Percentiles rank a stretch among this genome's conserved stretches.
Evolutionary conservation across 345 rosid genomes (phyloP).

Genomic region (Viola odorata): DNA sequence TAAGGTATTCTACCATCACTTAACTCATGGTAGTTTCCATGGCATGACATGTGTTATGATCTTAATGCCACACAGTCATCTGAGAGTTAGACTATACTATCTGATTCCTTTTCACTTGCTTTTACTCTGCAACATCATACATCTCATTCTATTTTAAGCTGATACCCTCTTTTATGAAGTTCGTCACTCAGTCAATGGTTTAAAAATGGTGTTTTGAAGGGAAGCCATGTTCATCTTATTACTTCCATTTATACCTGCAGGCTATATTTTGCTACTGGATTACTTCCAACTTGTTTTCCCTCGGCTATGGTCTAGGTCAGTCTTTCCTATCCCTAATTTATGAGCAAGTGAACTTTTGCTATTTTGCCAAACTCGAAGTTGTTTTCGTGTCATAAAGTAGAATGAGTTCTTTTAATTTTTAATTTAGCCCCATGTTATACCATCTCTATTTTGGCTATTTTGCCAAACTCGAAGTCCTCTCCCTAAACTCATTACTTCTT

Average conservation of each 20-base stretch:
- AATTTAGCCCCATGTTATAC: too few species aligned
- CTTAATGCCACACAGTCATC: too few species aligned
- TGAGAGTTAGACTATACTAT: background rate
- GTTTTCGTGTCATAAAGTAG: too few species aligned
- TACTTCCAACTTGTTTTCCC: conserved; percentile 77
- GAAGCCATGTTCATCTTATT: background rate
- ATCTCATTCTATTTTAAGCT: too few species aligned
- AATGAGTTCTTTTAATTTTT: too few species aligned
- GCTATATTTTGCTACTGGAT: conserved; percentile 92
- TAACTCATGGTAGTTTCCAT: background rate
- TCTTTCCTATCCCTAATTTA: background rate
- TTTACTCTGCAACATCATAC: too few species aligned
- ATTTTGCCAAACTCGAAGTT: background rate
- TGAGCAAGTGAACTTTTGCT: background rate
- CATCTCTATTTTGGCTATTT: too few species aligned
- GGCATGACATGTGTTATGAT: too few species aligned
- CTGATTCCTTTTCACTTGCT: too few species aligned
- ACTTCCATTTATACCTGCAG: conserved; percentile 34
- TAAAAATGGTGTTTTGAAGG: background rate
- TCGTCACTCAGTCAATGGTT: too few species aligned
- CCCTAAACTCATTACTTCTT: too few species aligned
- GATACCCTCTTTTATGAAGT: background rate
- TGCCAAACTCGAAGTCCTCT: too few species aligned
- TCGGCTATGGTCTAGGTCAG: conserved; percentile 70
- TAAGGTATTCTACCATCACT: conserved; percentile 35